These are phyloP conservation scores for Mediolabrus comicus DNA, from an alignment of 108 stramenopile genomes.

Conservation along the genomic window DNA sequence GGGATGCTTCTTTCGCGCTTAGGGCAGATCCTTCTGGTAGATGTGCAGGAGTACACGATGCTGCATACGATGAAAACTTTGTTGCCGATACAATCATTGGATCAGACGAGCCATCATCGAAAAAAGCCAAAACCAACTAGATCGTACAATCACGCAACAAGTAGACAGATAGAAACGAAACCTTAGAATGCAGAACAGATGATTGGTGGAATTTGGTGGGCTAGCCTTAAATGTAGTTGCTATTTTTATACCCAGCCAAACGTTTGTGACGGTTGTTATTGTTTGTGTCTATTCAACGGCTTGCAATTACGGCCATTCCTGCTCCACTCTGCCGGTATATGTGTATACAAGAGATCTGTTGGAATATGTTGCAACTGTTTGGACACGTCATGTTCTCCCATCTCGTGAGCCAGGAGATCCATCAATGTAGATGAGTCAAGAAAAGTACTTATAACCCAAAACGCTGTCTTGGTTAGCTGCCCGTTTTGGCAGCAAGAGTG, in stretches of 20 bases:
- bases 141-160: background rate
- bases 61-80: conserved; percentile 87
- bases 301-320: conserved; percentile 18
- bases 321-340: conserved; percentile 33
- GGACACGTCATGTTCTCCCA: background rate
- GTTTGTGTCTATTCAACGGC: conserved; percentile 25
- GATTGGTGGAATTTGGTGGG: background rate
- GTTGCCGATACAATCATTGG: conserved; percentile 63
- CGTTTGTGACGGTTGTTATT: background rate
- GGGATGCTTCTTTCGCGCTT: conserved; percentile 86
- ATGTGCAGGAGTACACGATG: conserved; percentile 93
- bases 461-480: conserved; percentile 30
- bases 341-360: conserved; percentile 17
- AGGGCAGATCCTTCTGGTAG: conserved; percentile 97
- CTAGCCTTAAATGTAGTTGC: background rate
- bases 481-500: conserved; percentile 31
- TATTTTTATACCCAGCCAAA: background rate
- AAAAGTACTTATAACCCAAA: conserved; percentile 21
- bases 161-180: too few species aligned
- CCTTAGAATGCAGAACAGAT: background rate
- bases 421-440: conserved; percentile 4
- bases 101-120: conserved; percentile 52
- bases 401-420: conserved; percentile 8
- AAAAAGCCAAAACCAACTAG: conserved; percentile 59
- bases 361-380: conserved; percentile 15